Evolutionary conservation across 768 basidiomycete species (phyloP).

Genomic region (Clitopilus hobsonii): DNA sequence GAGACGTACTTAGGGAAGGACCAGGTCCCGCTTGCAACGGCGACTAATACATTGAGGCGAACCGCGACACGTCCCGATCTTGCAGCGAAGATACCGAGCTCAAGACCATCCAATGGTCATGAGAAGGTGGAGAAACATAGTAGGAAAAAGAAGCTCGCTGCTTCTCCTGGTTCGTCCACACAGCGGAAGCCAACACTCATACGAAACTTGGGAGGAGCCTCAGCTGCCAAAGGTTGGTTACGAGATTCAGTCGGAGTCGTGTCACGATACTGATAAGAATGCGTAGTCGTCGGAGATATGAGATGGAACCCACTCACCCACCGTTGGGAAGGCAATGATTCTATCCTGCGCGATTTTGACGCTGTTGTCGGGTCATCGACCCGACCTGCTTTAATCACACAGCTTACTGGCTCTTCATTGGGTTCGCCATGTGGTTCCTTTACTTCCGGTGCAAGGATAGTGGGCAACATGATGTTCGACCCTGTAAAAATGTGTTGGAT

Average conservation of each 20-base stretch:
- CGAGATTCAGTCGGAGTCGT: neutral
- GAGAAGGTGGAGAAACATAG: slow-evolving; percentile 24
- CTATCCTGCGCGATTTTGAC: slow-evolving; percentile 87
- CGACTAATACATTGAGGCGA: slow-evolving; percentile 53
- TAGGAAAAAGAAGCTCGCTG: slow-evolving; percentile 52
- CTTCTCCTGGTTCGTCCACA: slow-evolving; percentile 41
- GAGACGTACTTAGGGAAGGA: slow-evolving; percentile 15
- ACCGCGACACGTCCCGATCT: slow-evolving; percentile 53
- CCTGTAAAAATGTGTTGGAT: slow-evolving; percentile 95
- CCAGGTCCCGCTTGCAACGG: slow-evolving; percentile 27
- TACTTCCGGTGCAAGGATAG: slow-evolving; percentile 77
- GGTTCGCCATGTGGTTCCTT: slow-evolving; percentile 75
- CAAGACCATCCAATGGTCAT: slow-evolving; percentile 24
- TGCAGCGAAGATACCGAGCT: slow-evolving; percentile 16
- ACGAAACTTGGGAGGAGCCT: slow-evolving; percentile 68
- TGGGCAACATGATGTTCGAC: slow-evolving; percentile 98
- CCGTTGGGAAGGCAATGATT: slow-evolving; percentile 98
- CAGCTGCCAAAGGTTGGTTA: slow-evolving; percentile 67
- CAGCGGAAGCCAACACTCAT: slow-evolving; percentile 84
- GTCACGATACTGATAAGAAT: neutral
- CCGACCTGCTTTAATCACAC: slow-evolving; percentile 93
- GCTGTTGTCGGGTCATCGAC: slow-evolving; percentile 75
- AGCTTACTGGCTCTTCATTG: slow-evolving; percentile 83
- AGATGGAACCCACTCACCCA: slow-evolving; percentile 89
- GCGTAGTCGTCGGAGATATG: slow-evolving; percentile 92